phyloP scores from a whole-genome alignment of 2,329 filamentous ascomycete species.

The Cladorrhinum sp. region DNA sequence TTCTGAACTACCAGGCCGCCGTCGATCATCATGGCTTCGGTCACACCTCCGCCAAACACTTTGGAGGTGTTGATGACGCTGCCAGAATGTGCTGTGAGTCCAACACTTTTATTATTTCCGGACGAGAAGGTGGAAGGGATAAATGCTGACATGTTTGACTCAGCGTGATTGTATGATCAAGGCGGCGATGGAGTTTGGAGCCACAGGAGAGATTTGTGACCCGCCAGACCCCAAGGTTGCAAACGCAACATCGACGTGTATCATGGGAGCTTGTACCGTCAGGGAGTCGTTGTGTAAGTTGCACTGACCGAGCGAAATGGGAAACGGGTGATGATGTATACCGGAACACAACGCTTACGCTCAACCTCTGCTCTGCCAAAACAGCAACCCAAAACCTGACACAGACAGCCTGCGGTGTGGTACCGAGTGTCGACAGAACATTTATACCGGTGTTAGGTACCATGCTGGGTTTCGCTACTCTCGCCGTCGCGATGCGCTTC shows the following conservation, averaged over 20 bases:
- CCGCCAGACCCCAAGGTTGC: background rate
- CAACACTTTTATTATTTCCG: background rate
- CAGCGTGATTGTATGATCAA: slow-evolving; percentile 3
- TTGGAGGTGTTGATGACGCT: background rate
- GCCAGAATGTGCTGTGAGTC: slow-evolving; percentile 8
- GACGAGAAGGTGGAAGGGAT: too few relatives aligned
- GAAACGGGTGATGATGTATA: background rate
- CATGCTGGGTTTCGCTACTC: background rate
- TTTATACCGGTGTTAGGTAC: background rate
- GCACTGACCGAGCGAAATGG: too few relatives aligned
- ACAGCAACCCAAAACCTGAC: slow-evolving; percentile 2
- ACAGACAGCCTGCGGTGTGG: background rate
- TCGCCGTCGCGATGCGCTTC: background rate
- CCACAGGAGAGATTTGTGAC: background rate
- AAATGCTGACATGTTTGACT: background rate
- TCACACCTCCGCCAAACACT: background rate
- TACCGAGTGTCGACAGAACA: background rate
- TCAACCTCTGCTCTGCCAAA: background rate
- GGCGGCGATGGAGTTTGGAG: background rate
- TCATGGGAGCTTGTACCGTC: background rate
- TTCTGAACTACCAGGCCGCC: background rate
- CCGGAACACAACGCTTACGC: background rate
- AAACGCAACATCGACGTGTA: background rate
- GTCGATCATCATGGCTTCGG: background rate
- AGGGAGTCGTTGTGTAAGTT: slow-evolving; percentile 2